phyloP scores from a whole-genome alignment of 805 yeast genomes.

The Sugiyamaella valdiviana region DNA sequence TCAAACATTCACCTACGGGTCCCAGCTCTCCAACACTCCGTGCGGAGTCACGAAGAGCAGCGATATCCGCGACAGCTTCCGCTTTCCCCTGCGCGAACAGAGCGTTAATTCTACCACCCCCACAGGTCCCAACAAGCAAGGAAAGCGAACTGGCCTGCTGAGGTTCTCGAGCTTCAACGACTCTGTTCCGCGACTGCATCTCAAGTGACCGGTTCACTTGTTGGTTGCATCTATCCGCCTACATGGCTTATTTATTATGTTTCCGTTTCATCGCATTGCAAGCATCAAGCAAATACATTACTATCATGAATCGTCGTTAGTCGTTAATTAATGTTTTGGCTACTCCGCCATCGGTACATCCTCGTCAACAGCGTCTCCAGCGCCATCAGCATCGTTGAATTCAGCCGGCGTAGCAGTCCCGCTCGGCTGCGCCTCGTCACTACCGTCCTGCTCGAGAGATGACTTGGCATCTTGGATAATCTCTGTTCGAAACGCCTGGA shows the following conservation, averaged over 20 bases:
- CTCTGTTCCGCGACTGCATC: background rate
- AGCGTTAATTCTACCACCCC: slow-evolving; percentile 14
- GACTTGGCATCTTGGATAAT: slow-evolving; percentile 13
- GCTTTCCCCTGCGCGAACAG: slow-evolving; percentile 16
- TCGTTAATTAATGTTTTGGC: background rate
- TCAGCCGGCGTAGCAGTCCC: background rate
- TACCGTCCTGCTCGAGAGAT: slow-evolving; percentile 7
- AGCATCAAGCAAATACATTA: background rate
- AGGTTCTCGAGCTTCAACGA: slow-evolving; percentile 2
- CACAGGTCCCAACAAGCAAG: slow-evolving; percentile 6
- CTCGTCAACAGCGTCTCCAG: background rate
- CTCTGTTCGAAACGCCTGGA: slow-evolving; percentile 21
- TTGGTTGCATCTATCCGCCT: background rate
- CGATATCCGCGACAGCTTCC: slow-evolving; percentile 3
- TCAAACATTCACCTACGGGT: slow-evolving; percentile 16
- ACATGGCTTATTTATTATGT: background rate
- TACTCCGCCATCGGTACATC: background rate
- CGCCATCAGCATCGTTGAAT: background rate
- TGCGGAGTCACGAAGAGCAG: background rate
- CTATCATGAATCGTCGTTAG: background rate
- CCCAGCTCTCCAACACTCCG: slow-evolving; percentile 3
- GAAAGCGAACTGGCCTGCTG: background rate
- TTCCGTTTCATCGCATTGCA: slow-evolving; percentile 3
- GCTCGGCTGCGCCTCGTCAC: slow-evolving; percentile 8
- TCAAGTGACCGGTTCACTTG: background rate